Evolutionary conservation across 2,329 filamentous ascomycete genomes (phyloP).

Genomic region (Arthrinium phaeospermum): DNA sequence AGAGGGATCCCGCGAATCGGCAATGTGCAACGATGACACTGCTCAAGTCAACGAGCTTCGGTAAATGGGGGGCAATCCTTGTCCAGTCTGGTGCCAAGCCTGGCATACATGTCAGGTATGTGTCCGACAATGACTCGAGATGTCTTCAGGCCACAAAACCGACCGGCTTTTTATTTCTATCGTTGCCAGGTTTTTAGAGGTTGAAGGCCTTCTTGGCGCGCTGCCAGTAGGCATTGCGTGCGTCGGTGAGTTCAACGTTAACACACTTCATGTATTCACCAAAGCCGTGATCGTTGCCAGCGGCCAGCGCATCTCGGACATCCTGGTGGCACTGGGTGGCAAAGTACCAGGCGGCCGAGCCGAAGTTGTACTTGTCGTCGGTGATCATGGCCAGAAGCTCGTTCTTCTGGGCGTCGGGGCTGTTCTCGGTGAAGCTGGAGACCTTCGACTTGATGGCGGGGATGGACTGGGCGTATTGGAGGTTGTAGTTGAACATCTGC

Average conservation of each 20-base stretch:
- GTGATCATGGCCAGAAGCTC: slow-evolving; percentile 51
- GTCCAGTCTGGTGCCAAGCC: neutral
- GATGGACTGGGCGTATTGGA: slow-evolving; percentile 53
- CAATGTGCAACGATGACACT: neutral
- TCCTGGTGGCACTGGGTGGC: slow-evolving; percentile 46
- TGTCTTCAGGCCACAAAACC: neutral
- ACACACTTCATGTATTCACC: slow-evolving; percentile 55
- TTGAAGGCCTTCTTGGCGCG: slow-evolving; percentile 55
- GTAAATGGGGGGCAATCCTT: neutral
- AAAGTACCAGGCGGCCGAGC: slow-evolving; percentile 58
- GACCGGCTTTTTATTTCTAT: neutral
- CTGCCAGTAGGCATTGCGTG: slow-evolving; percentile 48
- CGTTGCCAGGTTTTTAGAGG: slow-evolving; percentile 30
- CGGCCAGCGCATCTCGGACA: slow-evolving; percentile 37
- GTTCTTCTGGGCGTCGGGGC: slow-evolving; percentile 42
- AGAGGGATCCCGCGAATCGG: neutral
- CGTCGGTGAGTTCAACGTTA: slow-evolving; percentile 39
- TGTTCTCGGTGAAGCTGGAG: slow-evolving; percentile 33
- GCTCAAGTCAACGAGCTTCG: neutral
- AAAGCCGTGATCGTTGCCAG: slow-evolving; percentile 49
- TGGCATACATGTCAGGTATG: neutral
- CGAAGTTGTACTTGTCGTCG: slow-evolving; percentile 60
- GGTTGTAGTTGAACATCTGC: slow-evolving; percentile 53
- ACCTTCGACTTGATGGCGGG: slow-evolving; percentile 42
- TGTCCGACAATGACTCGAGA: neutral